These are phyloP conservation scores for Mortierella sp. DNA, from an alignment of 371 early-diverging fungal species.

Conservation along the genomic window DNA sequence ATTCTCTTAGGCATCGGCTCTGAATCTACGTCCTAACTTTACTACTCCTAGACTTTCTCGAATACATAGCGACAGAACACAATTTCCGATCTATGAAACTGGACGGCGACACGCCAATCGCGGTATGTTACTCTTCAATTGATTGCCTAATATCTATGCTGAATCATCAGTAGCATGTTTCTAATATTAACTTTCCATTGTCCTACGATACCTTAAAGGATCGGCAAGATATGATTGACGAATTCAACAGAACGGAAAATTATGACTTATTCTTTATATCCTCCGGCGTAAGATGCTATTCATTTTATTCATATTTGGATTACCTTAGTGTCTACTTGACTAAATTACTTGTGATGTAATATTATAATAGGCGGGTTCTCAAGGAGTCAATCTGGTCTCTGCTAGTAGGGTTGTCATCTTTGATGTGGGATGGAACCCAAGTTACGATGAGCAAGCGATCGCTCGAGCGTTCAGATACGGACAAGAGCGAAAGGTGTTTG, in stretches of 20 bases:
- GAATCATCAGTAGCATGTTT: background rate
- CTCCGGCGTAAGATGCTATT: slow-evolving; percentile 56
- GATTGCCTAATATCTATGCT: slow-evolving; percentile 1
- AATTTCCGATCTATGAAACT: slow-evolving; percentile 17
- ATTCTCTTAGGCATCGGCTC: too few relatives aligned
- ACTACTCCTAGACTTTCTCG: slow-evolving; percentile 63
- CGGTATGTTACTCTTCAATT: slow-evolving; percentile 19
- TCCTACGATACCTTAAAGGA: slow-evolving; percentile 46
- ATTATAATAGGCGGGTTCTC: slow-evolving; percentile 67
- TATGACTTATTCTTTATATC: slow-evolving; percentile 80
- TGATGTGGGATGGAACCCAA: slow-evolving; percentile 98
- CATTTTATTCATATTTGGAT: background rate
- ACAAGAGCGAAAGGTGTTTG: slow-evolving; percentile 78
- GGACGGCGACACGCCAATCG: slow-evolving; percentile 23
- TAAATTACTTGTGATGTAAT: background rate
- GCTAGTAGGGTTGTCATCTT: slow-evolving; percentile 92
- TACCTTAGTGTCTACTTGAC: background rate
- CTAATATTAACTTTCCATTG: background rate
- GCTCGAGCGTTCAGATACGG: slow-evolving; percentile 87
- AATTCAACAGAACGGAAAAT: slow-evolving; percentile 70
- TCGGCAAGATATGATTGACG: slow-evolving; percentile 81
- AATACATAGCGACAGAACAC: slow-evolving; percentile 28
- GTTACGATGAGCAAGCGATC: slow-evolving; percentile 91
- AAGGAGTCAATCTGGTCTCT: slow-evolving; percentile 91
- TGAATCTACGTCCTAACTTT: background rate